Evolutionary conservation across 257 asterid genomes (phyloP).

Genomic region (Jaltomata sinuosa): DNA sequence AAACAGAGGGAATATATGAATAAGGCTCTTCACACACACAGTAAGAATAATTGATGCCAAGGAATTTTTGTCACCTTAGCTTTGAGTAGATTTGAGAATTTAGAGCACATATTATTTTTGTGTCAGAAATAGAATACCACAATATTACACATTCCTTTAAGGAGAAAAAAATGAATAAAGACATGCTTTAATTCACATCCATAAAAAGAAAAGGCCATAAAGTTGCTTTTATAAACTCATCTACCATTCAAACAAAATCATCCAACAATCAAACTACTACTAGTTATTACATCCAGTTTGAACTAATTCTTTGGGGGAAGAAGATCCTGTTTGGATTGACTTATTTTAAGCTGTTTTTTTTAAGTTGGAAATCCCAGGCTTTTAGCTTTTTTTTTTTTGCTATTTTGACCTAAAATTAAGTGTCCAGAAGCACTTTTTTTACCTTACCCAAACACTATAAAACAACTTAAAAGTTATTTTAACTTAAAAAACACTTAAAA

Average conservation of each 20-base stretch:
- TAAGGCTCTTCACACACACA: not conserved
- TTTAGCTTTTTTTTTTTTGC: no score
- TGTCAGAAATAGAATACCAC: not conserved
- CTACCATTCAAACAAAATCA: slow-evolving; percentile 32
- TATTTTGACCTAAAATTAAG: no score
- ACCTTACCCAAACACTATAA: no score
- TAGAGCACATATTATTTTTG: not conserved
- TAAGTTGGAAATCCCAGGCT: no score
- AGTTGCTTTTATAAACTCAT: slow-evolving; percentile 11
- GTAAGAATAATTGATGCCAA: not conserved
- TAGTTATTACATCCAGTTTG: not conserved
- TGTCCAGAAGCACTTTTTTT: no score
- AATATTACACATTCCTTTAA: slow-evolving; percentile 8
- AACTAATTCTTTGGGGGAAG: not conserved
- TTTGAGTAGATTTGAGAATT: not conserved
- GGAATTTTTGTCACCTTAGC: not conserved
- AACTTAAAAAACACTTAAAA: no score
- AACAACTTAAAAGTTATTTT: no score
- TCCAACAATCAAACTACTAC: slow-evolving; percentile 22
- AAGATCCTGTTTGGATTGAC: no score
- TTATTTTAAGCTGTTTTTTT: no score
- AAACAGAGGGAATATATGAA: not conserved
- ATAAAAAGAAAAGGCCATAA: slow-evolving; percentile 13
- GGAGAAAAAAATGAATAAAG: not conserved
- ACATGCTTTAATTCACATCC: slow-evolving; percentile 11